These are phyloP conservation scores for Russula sp. DNA, from an alignment of 768 basidiomycete genomes.

Conservation along the genomic window DNA sequence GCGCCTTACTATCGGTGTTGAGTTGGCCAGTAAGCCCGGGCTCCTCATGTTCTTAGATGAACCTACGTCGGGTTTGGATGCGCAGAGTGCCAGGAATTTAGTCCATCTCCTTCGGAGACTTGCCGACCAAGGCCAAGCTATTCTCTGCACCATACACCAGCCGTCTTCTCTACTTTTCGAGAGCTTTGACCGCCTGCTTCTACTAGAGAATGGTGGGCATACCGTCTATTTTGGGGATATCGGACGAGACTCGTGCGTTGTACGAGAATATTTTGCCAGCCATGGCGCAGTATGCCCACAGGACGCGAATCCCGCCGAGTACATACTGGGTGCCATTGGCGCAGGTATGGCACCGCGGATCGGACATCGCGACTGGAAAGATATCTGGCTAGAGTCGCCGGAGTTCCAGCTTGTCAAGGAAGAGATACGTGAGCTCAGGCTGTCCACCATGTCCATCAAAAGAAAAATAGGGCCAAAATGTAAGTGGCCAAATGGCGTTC, in stretches of 20 bases:
- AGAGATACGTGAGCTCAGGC: conserved; percentile 36
- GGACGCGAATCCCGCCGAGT: conserved; percentile 70
- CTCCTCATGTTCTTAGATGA: conserved; percentile 61
- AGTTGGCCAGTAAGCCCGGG: conserved; percentile 81
- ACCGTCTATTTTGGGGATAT: conserved; percentile 94
- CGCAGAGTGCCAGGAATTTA: conserved; percentile 71
- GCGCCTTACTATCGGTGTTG: conserved; percentile 86
- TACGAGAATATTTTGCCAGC: conserved; percentile 69
- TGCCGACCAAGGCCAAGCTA: conserved; percentile 80
- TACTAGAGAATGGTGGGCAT: conserved; percentile 72
- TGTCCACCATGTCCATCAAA: not conserved
- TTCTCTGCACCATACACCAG: conserved; percentile 87
- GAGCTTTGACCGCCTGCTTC: conserved; percentile 67
- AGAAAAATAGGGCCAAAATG: not conserved
- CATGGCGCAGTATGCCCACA: conserved; percentile 69
- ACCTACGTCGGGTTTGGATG: conserved; percentile 51
- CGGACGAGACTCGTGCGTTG: conserved; percentile 57
- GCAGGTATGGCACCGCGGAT: conserved; percentile 68
- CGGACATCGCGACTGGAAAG: conserved; percentile 78
- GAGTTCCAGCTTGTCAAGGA: conserved; percentile 34
- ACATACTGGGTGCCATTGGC: conserved; percentile 82
- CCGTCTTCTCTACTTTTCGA: conserved; percentile 83
- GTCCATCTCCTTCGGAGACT: conserved; percentile 78
- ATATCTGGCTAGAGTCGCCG: conserved; percentile 71
- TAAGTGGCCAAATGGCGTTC: not conserved